A percentile compares a stretch with the other conserved stretches of the same genome.
phyloP scores from a whole-genome alignment of 1,284 basidiomycete species.

The Puccinia sorghi region DNA sequence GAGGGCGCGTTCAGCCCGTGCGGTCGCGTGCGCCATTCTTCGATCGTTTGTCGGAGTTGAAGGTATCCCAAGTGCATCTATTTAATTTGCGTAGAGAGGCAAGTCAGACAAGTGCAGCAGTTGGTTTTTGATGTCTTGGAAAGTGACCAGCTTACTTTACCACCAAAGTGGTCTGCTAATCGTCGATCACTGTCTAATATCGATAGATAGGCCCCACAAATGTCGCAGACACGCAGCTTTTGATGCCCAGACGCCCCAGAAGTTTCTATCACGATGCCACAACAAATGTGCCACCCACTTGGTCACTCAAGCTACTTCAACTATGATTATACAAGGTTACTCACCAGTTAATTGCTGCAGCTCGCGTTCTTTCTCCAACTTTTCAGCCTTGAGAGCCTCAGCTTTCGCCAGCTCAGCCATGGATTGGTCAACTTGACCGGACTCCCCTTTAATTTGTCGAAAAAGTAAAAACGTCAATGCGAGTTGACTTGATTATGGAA shows the following conservation, averaged over 20 bases:
- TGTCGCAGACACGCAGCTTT: conserved; percentile 97
- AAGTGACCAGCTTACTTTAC: conserved; percentile 69
- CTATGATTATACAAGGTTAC: background rate
- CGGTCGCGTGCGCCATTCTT: conserved; percentile 63
- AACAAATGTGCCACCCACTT: background rate
- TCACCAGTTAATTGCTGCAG: conserved; percentile 79
- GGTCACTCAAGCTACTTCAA: background rate
- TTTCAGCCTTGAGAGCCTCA: conserved; percentile 94
- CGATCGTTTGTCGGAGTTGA: conserved; percentile 89
- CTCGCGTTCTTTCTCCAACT: conserved; percentile 94
- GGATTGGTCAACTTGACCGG: conserved; percentile 96
- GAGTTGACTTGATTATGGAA: background rate
- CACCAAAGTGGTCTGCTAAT: conserved; percentile 98
- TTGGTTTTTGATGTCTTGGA: background rate
- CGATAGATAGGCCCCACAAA: conserved; percentile 96
- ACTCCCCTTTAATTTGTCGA: conserved; percentile 68
- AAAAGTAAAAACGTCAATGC: background rate
- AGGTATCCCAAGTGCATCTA: conserved; percentile 98
- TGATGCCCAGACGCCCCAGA: conserved; percentile 96
- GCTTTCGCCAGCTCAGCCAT: conserved; percentile 97
- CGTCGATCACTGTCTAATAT: conserved; percentile 98
- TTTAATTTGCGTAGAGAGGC: background rate
- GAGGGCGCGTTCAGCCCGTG: conserved; percentile 31
- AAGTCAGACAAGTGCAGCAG: conserved; percentile 1
- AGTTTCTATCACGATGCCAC: conserved; percentile 66